Base-by-base conservation (phyloP, 2,329 filamentous ascomycete species). In the Phoma sp. region DNA sequence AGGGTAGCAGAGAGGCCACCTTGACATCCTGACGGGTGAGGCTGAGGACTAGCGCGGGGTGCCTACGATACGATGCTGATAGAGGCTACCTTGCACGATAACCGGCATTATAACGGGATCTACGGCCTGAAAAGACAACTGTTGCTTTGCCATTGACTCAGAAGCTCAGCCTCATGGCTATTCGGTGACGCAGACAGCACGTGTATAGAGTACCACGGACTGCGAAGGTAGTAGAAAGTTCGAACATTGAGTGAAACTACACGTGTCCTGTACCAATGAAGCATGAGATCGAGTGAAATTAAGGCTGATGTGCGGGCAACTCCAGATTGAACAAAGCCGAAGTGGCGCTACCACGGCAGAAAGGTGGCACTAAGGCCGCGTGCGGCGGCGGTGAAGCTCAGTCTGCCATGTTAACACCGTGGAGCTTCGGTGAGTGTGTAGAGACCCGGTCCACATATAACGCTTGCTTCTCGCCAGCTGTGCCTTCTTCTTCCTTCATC, bases 221-320 rank as follows among this genome's bases (percentile, higher is more conserved):
- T 47, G 39, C 37, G 45, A 46, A 40, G 11, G 30, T 30, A 50
- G 56, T 51, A 43, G 64, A 67, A 65, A 48, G 26, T 67, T 63
- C 57, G 45, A 57, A 60, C 29, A 59, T 18, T 18, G 25, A 46
- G 54, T 47, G 36, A 56, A 59, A 62, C 54, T 62, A 66, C 63
- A 71, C 69, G 69, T 71, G 68, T 71, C 65, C 66, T 66, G 61
- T 67, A 64, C 40, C 56, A 50, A 36, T 26, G 59, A 57, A 56
- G 64, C 62, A 66, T 62, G 57, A 64, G 62, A 62, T 59, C 53
- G 59, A 59, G 60, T 58, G 59, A 62, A 59, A 62, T 66, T 65
- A 68, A 67, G 67, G 64, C 62, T 71, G 64, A 62, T 63, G 60
- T 59, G 64, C 62, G 59, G 50, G 60, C 45, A 15, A 43, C 45